Evolutionary conservation across 169 alveolate species (phyloP), one percentile per base, ranked within the genome.

Genomic region (Cryptosporidium bovis): DNA sequence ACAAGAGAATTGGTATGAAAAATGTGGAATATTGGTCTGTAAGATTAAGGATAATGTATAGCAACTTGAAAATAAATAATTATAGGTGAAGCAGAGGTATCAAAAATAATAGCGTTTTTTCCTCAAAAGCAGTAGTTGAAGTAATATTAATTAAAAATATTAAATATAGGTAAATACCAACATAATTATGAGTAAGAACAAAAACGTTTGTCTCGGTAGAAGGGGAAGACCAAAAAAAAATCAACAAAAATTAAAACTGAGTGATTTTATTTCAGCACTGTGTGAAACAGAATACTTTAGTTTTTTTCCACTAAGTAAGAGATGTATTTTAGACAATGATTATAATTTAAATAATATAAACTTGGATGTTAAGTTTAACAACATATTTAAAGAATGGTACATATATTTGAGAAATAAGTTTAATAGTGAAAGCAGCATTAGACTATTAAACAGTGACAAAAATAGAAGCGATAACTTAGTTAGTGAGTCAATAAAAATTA

Each of bases 201-300:
- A 44, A 20, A 77, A 77, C 13, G 71, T 60, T 8, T 77, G 87
- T 34, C 71, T 77, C 18, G 87, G 87, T 55, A 77, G 87, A 44
- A 77, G 87, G 33, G 87, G 87, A 12, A 33, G 87, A 60, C 87
- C 87, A 1, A 77, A 77, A 34, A 77, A 77, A 20, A 62, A 62
- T 27, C 77, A 62, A 60, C 36, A 36, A 3, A 77, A 62, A 27
- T 56, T 56, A 8, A 44, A 46, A 20, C 16, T 77, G 6, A 48
- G 15, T 48, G 87, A 77, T 31, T 77, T 27, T 62, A 20, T 77
- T 5, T 53, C 51, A 3, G 87, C 87, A 40, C 64, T 77, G 24
- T 40, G 16, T n/a, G 65, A 77, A 60, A 62, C 51, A n/a, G 65
- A 56, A 48, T 34, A 62, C 40, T 77, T 77, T 62, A 77, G 87